A percentile compares a stretch with the other conserved stretches of the same genome.
These are phyloP conservation scores for Scedosporium dehoogii DNA, from an alignment of 2,329 filamentous ascomycete species.

Conservation along the genomic window DNA sequence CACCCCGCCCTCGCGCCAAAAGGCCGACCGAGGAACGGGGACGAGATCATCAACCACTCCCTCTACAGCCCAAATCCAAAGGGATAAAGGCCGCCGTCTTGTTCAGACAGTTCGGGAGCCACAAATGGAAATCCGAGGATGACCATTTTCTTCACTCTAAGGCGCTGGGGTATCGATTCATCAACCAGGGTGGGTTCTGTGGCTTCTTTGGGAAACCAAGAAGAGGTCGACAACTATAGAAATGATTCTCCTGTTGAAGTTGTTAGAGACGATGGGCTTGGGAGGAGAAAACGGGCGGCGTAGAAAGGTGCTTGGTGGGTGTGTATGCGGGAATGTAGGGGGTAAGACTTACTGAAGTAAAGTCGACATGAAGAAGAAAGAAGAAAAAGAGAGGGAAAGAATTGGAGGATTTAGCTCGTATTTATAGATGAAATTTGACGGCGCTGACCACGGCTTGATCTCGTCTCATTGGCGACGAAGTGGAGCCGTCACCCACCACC, in stretches of 20 bases:
- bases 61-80: constrained; percentile 51
- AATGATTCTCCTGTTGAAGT: constrained; percentile 66
- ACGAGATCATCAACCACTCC: constrained; percentile 91
- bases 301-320: neutral
- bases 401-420: constrained; percentile 6
- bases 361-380: constrained; percentile 52
- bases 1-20: constrained; percentile 67
- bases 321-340: constrained; percentile 18
- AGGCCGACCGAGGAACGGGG: constrained; percentile 61
- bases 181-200: constrained; percentile 94
- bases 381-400: constrained; percentile 29
- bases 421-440: constrained; percentile 1
- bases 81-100: constrained; percentile 42
- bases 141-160: constrained; percentile 67
- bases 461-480: too few species aligned
- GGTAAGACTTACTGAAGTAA: constrained; percentile 43
- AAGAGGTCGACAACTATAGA: constrained; percentile 94
- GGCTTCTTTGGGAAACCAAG: constrained; percentile 88
- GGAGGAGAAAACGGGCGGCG: neutral
- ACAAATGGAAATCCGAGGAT: constrained; percentile 30
- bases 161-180: constrained; percentile 80
- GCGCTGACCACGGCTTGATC: too few species aligned
- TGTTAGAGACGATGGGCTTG: constrained; percentile 12
- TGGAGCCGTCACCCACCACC: too few species aligned
- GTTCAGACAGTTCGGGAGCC: constrained; percentile 49